Evolutionary conservation across 1,284 basidiomycete genomes (phyloP), one percentile per base, ranked within the genome.

Genomic region (Moesziomyces sp.): DNA sequence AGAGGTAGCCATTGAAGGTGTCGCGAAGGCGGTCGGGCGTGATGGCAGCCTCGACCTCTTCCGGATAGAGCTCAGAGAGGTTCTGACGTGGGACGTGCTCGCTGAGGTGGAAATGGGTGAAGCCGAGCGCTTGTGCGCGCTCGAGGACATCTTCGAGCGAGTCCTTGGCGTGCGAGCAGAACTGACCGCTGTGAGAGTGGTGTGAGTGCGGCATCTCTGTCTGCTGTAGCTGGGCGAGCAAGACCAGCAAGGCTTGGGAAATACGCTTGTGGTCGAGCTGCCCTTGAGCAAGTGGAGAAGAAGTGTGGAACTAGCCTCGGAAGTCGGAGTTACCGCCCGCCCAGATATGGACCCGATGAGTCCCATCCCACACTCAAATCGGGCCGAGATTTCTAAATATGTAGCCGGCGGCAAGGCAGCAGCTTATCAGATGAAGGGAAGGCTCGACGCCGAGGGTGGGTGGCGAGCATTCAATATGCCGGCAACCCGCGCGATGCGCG

Each of bases 131-230:
- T 58, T 93, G 90, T 11, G 97, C 95, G 73, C 91, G 90, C 6
- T 86, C 82, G 0, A 97, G 90, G 16, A 95, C 91, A 3, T 92
- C 89, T 70, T 94, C 90, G 23, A 99, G 88, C 0, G 87, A 87
- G 6, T 91, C 91, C 3, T 85, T 83, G 9, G 94, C 96, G 84
- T 99, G 97, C 71, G 90, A 91, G 87, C 96, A 98, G 86, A 97
- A 99, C 82, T 97, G 91, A 34, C 96, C 96, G 8, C 94, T 97
- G 83, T 98, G 95, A 11, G 93, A 96, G 85, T 97, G 96, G 83
- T 94, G 93, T 2, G 81, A 82, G 57, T 83, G 79, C 72, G 92
- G 92, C 93, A 94, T 95, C 4, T 13, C 30, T 11, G 13, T 34
- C 30, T 11, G 13, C 30, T 2, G 13, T 34, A 2, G 30, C 13